These are phyloP conservation scores for Chrysoporthe austroafricana DNA, from an alignment of 2,329 filamentous ascomycete genomes.

Conservation along the genomic window DNA sequence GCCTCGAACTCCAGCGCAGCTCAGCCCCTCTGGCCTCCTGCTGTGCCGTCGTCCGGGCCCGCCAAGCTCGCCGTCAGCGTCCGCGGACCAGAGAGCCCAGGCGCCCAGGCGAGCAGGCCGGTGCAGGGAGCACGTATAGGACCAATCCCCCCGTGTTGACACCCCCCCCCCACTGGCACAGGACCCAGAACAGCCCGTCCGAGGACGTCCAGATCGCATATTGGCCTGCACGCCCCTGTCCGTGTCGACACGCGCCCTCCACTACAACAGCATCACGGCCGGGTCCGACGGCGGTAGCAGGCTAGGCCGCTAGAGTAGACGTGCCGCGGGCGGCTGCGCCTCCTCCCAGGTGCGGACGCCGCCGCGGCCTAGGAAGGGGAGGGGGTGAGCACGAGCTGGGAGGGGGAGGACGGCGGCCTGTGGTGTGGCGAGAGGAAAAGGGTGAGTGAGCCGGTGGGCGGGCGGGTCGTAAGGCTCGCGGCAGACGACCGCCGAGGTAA, in stretches of 20 bases:
- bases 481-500: too few species aligned
- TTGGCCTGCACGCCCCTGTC: too few species aligned
- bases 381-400: slow-evolving; percentile 10
- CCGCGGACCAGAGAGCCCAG: slow-evolving; percentile 36
- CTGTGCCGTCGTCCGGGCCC: slow-evolving; percentile 17
- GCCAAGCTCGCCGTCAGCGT: too few species aligned
- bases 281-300: too few species aligned
- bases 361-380: too few species aligned
- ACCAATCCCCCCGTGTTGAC: slow-evolving; percentile 8
- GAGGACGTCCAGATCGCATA: slow-evolving; percentile 24
- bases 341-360: too few species aligned
- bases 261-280: too few species aligned
- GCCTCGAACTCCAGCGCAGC: not conserved
- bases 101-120: slow-evolving; percentile 33
- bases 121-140: slow-evolving; percentile 31
- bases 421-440: not conserved
- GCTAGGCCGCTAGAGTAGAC: too few species aligned
- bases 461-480: too few species aligned
- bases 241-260: too few species aligned
- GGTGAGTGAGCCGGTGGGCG: not conserved
- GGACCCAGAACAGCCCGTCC: slow-evolving; percentile 26
- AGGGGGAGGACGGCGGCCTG: slow-evolving; percentile 1
- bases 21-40: not conserved
- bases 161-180: not conserved
- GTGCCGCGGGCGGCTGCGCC: too few species aligned